Conservation (phyloP, 495 filamentous ascomycete species). For the Lasiosphaeris hirsuta region DNA sequence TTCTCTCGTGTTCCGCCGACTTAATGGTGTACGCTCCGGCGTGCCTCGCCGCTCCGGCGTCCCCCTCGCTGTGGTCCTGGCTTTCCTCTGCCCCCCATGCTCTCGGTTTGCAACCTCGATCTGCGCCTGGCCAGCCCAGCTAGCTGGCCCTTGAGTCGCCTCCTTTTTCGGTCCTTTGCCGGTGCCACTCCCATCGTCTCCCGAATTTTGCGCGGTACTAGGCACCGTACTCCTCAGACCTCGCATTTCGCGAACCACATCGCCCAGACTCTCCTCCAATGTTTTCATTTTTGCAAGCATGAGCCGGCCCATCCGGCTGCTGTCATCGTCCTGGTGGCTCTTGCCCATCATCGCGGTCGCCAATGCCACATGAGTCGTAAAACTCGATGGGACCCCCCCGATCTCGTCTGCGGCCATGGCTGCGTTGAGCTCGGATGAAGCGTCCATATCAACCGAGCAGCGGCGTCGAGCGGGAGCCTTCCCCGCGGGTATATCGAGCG, state of each 20-base stretch:
- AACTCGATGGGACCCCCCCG: conserved; percentile 66
- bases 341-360: conserved; percentile 48
- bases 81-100: conserved; percentile 5
- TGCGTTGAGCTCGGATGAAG: conserved; percentile 62
- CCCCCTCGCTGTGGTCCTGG: conserved; percentile 19
- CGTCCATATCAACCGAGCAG: conserved; percentile 61
- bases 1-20: conserved; percentile 20
- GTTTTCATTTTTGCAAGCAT: conserved; percentile 90
- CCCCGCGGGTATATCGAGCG: conserved; percentile 26
- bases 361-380: conserved; percentile 75
- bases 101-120: conserved; percentile 20
- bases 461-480: conserved; percentile 30
- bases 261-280: conserved; percentile 79
- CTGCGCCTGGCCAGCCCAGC: conserved; percentile 12
- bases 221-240: conserved; percentile 48
- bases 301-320: conserved; percentile 68
- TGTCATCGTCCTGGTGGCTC: conserved; percentile 53
- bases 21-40: conserved; percentile 13
- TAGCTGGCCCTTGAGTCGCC: not conserved
- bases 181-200: conserved; percentile 31
- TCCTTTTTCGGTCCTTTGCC: conserved; percentile 10
- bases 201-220: conserved; percentile 38
- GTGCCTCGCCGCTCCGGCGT: not conserved
- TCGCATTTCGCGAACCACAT: conserved; percentile 81
- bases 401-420: conserved; percentile 58